These are phyloP conservation scores for Pulicaria dysenterica DNA, from an alignment of 129 eudicot species.

Conservation along the genomic window DNA sequence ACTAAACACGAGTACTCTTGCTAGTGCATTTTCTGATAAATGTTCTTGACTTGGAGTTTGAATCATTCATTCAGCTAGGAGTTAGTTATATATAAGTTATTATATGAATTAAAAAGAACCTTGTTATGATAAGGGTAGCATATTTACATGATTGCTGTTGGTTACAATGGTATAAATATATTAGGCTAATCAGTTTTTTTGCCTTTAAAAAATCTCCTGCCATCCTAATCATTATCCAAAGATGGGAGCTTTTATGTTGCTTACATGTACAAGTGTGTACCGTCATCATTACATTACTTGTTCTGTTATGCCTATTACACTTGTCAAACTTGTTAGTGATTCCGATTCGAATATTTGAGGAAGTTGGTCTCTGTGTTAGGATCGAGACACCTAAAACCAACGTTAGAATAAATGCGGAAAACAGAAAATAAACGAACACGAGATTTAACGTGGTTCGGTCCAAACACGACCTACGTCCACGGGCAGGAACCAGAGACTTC, in stretches of 20 bases:
- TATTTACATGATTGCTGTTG: not conserved
- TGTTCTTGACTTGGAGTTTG: not conserved
- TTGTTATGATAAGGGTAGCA: not conserved
- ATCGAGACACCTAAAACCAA: too few species aligned
- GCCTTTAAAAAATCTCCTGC: not conserved
- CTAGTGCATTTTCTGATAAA: not conserved
- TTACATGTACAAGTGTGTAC: not conserved
- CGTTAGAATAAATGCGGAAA: too few species aligned
- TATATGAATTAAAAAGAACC: not conserved
- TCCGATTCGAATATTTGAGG: too few species aligned
- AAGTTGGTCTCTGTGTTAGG: too few species aligned
- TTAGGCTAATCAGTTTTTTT: not conserved
- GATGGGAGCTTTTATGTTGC: too few species aligned
- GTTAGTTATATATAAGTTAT: not conserved
- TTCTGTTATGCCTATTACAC: too few species aligned
- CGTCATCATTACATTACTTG: too few species aligned
- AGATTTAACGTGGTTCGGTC: too few species aligned
- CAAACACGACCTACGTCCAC: too few species aligned
- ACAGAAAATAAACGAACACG: too few species aligned
- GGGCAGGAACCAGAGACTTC: too few species aligned
- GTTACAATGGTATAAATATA: not conserved
- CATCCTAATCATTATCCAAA: not conserved
- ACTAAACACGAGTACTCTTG: not conserved
- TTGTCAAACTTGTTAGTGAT: too few species aligned
- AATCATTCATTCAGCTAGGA: slow-evolving; percentile 3